A percentile compares a stretch with the other conserved stretches of the same genome.
Conservation (phyloP, 257 asterid species). For the Fraxinus americana region DNA sequence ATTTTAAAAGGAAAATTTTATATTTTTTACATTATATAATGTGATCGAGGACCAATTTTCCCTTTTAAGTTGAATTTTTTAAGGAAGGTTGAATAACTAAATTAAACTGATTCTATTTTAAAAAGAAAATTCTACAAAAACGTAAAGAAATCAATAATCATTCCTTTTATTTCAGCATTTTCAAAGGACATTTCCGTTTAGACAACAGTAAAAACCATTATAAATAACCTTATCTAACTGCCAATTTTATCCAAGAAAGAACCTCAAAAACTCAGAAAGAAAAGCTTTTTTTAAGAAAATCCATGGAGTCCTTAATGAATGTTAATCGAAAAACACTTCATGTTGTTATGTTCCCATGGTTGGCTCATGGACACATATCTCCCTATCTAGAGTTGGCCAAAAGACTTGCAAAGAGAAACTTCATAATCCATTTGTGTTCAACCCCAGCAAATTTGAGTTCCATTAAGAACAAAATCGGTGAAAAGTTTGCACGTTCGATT, state of each 20-base stretch:
- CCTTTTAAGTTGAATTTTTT: background rate
- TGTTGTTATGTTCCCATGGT: constrained; percentile 45
- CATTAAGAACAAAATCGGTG: constrained; percentile 30
- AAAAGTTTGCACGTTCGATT: constrained; percentile 23
- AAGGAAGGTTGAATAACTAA: constrained; percentile 8
- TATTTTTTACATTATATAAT: no score
- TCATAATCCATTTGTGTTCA: constrained; percentile 44
- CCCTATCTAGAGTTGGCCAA: constrained; percentile 49
- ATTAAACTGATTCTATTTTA: background rate
- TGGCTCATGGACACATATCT: constrained; percentile 47
- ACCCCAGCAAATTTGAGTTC: constrained; percentile 43
- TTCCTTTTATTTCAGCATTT: constrained; percentile 15
- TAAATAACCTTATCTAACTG: background rate
- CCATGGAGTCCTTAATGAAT: constrained; percentile 26
- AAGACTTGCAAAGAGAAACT: constrained; percentile 33
- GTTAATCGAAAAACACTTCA: background rate
- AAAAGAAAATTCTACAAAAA: constrained; percentile 3
- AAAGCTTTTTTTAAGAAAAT: background rate
- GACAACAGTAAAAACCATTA: background rate
- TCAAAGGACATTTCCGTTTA: background rate
- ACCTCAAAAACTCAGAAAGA: background rate
- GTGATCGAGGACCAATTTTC: background rate
- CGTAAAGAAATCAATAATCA: background rate
- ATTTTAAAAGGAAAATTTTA: background rate
- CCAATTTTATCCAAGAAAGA: background rate